Evolutionary conservation across 2,329 filamentous ascomycete species (phyloP).

Genomic region (Pseudogymnoascus sp.): DNA sequence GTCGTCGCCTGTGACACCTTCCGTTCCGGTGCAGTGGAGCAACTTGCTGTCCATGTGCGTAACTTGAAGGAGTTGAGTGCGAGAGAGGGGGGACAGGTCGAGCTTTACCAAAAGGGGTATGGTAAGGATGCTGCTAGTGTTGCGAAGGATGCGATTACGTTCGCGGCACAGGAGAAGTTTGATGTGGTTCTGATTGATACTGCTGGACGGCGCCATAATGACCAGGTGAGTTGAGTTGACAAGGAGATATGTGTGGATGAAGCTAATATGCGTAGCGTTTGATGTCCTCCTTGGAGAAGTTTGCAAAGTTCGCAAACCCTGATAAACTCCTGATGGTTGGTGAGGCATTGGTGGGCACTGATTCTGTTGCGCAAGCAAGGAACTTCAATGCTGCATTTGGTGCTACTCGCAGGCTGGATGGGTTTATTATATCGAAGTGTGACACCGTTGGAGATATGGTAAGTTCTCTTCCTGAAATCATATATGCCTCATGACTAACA

Average conservation of each 20-base stretch:
- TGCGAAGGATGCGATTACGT: slow-evolving; percentile 83
- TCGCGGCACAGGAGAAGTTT: slow-evolving; percentile 65
- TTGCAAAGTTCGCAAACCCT: slow-evolving; percentile 88
- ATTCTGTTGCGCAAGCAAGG: slow-evolving; percentile 88
- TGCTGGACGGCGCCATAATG: slow-evolving; percentile 89
- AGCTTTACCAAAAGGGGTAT: slow-evolving; percentile 94
- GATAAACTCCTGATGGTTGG: slow-evolving; percentile 98
- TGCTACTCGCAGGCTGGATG: slow-evolving; percentile 69
- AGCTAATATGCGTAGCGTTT: slow-evolving; percentile 45
- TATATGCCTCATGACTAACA: slow-evolving; percentile 4
- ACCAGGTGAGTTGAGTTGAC: slow-evolving; percentile 42
- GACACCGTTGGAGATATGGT: slow-evolving; percentile 99
- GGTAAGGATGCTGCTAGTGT: slow-evolving; percentile 96
- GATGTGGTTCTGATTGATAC: slow-evolving; percentile 97
- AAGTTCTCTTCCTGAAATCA: slow-evolving; percentile 32
- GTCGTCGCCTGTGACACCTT: slow-evolving; percentile 96
- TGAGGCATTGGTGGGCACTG: slow-evolving; percentile 85
- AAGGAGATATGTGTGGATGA: background rate
- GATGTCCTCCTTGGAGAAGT: slow-evolving; percentile 96
- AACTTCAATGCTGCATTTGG: slow-evolving; percentile 97
- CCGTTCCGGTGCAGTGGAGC: slow-evolving; percentile 92
- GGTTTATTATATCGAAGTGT: slow-evolving; percentile 97
- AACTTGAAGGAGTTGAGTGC: slow-evolving; percentile 84
- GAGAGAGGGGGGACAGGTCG: slow-evolving; percentile 76
- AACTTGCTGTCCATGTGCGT: slow-evolving; percentile 88